A percentile compares a stretch with the other conserved stretches of the same genome.
Evolutionary conservation across 257 asterid species (phyloP).

Genomic region (Primulina eburnea): DNA sequence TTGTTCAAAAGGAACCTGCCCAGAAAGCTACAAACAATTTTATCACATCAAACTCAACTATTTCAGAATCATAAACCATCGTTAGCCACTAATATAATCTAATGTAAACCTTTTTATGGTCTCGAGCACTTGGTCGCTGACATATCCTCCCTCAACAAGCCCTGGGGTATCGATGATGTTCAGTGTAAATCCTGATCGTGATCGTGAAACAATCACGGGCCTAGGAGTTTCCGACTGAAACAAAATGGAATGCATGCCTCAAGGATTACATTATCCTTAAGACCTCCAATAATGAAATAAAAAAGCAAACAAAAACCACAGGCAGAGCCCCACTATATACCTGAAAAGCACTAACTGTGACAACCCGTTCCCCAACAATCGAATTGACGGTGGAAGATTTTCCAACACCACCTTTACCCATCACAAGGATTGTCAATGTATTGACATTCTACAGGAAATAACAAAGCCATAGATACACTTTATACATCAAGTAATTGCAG

Average conservation of each 20-base stretch:
- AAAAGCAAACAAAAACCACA: slow-evolving; percentile 12
- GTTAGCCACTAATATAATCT: background rate
- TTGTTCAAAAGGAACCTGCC: slow-evolving; percentile 84
- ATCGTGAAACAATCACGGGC: slow-evolving; percentile 91
- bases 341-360: slow-evolving; percentile 94
- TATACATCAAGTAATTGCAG: slow-evolving; percentile 11
- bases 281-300: background rate
- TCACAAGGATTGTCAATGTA: slow-evolving; percentile 79
- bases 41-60: background rate
- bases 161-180: slow-evolving; percentile 95
- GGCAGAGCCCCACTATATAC: slow-evolving; percentile 29
- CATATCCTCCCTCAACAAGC: slow-evolving; percentile 91
- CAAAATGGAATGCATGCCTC: background rate
- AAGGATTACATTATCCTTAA: background rate
- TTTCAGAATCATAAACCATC: background rate
- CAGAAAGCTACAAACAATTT: slow-evolving; percentile 32
- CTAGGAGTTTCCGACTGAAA: slow-evolving; percentile 88
- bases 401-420: slow-evolving; percentile 99
- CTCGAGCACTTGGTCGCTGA: slow-evolving; percentile 76
- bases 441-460: slow-evolving; percentile 54
- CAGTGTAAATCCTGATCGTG: slow-evolving; percentile 81
- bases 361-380: slow-evolving; percentile 84
- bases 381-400: slow-evolving; percentile 94
- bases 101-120: slow-evolving; percentile 68
- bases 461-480: background rate